Conservation (phyloP, 495 filamentous ascomycete genomes). For the Trichodelitschia bisporula region DNA sequence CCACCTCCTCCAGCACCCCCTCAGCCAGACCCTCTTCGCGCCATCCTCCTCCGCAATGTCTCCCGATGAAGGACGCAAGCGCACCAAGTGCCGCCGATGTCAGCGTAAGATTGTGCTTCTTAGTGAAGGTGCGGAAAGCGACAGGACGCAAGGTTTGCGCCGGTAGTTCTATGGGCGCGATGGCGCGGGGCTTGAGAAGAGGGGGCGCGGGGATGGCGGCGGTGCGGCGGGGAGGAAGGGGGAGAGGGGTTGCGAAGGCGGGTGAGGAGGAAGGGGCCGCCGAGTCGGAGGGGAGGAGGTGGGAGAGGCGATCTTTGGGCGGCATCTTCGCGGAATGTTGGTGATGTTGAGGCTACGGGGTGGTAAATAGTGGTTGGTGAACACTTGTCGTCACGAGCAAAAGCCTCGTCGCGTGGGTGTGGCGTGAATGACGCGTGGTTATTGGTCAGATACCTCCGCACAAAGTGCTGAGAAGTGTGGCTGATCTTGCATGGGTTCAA, state of each 20-base stretch:
- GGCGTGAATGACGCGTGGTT: too few species aligned
- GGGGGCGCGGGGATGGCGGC: conserved; percentile 22
- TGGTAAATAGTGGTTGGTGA: too few species aligned
- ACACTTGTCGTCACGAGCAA: too few species aligned
- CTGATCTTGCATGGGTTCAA: too few species aligned
- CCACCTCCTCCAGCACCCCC: conserved; percentile 73
- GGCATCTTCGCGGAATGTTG: too few species aligned
- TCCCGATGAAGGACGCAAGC: conserved; percentile 70
- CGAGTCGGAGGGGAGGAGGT: too few species aligned
- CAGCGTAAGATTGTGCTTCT: conserved; percentile 88
- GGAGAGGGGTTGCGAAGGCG: conserved; percentile 61
- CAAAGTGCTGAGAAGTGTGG: too few species aligned
- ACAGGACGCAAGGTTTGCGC: conserved; percentile 68
- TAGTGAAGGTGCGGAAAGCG: conserved; percentile 88
- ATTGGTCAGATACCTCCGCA: too few species aligned
- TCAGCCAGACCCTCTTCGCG: conserved; percentile 85
- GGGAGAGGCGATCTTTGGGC: too few species aligned
- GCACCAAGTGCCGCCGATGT: conserved; percentile 67
- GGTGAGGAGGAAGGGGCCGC: conserved; percentile 83
- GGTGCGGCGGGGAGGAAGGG: conserved; percentile 29
- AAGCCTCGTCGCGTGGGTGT: too few species aligned
- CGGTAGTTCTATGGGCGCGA: conserved; percentile 72
- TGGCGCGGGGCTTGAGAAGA: conserved; percentile 38
- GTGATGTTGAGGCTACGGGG: too few species aligned
- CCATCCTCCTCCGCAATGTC: conserved; percentile 88